phyloP scores from a whole-genome alignment of 306 rosid genomes.

The Betula pendula region DNA sequence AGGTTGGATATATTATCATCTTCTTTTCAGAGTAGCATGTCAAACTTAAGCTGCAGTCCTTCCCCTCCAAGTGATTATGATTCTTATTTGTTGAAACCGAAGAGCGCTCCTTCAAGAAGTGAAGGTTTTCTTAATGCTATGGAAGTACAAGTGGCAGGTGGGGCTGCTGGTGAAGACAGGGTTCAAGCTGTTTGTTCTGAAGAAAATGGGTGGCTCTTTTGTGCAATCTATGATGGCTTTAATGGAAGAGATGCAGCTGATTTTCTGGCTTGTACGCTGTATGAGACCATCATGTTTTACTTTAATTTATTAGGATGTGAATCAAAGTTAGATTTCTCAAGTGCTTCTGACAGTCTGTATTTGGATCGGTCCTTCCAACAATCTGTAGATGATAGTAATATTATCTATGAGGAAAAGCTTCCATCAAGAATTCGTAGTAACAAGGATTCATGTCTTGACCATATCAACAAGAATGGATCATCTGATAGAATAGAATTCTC shows the following conservation, averaged over 20 bases:
- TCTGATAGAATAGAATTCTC: constrained; percentile 27
- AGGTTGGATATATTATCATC: constrained; percentile 78
- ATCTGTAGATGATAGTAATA: constrained; percentile 32
- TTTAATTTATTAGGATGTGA: constrained; percentile 61
- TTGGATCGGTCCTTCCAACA: constrained; percentile 39
- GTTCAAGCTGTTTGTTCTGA: constrained; percentile 99
- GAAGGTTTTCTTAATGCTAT: constrained; percentile 73
- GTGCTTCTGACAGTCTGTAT: constrained; percentile 29
- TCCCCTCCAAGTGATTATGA: constrained; percentile 62
- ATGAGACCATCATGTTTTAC: constrained; percentile 73
- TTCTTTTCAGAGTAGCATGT: constrained; percentile 75
- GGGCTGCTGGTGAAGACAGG: constrained; percentile 99
- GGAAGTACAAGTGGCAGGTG: constrained; percentile 98
- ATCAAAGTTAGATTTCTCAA: constrained; percentile 40
- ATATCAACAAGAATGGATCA: constrained; percentile 31
- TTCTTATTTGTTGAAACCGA: constrained; percentile 52
- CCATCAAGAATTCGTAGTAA: constrained; percentile 17
- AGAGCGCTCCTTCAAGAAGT: constrained; percentile 59
- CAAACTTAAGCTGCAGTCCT: constrained; percentile 86
- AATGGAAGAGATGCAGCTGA: constrained; percentile 99
- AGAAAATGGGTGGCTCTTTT: constrained; percentile 96
- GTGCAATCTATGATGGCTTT: constrained; percentile 96
- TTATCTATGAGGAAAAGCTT: constrained; percentile 31
- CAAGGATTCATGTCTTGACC: constrained; percentile 28
- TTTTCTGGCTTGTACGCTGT: constrained; percentile 91